These are phyloP conservation scores for Magnolia changhungtana DNA, from an alignment of 164 flowering plant species.

Conservation along the genomic window DNA sequence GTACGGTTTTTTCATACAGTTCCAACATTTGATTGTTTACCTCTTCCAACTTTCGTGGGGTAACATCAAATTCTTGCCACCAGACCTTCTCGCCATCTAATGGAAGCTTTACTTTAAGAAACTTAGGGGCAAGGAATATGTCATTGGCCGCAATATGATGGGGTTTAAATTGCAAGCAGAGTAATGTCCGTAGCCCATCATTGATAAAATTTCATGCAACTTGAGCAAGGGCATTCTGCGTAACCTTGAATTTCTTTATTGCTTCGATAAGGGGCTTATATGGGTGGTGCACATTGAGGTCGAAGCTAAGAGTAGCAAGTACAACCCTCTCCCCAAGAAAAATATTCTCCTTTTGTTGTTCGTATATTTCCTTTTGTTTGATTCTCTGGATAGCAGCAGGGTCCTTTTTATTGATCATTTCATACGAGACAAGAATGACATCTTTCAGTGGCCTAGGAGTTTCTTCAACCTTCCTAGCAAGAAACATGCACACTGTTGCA, in stretches of 20 bases:
- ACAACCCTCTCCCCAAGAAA: too few species aligned
- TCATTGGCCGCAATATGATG: constrained; percentile 90
- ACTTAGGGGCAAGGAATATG: constrained; percentile 84
- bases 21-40: constrained; percentile 97
- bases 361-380: too few species aligned
- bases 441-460: too few species aligned
- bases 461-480: too few species aligned
- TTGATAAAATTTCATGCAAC: constrained; percentile 91
- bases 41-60: constrained; percentile 86
- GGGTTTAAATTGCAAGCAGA: constrained; percentile 84
- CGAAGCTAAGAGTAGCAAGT: too few species aligned
- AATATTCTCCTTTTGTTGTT: too few species aligned
- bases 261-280: too few species aligned
- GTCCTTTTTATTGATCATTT: too few species aligned
- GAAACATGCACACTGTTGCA: too few species aligned
- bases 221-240: constrained; percentile 77
- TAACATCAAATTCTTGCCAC: constrained; percentile 94
- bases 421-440: too few species aligned
- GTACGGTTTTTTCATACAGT: constrained; percentile 72
- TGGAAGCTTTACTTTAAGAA: constrained; percentile 77
- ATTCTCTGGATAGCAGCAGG: too few species aligned
- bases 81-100: constrained; percentile 86
- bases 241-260: constrained; percentile 82
- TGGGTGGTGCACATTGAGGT: too few species aligned
- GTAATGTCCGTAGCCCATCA: constrained; percentile 81